phyloP scores from a whole-genome alignment of 805 yeast genomes.

The Phaffomyces thermotolerans region DNA sequence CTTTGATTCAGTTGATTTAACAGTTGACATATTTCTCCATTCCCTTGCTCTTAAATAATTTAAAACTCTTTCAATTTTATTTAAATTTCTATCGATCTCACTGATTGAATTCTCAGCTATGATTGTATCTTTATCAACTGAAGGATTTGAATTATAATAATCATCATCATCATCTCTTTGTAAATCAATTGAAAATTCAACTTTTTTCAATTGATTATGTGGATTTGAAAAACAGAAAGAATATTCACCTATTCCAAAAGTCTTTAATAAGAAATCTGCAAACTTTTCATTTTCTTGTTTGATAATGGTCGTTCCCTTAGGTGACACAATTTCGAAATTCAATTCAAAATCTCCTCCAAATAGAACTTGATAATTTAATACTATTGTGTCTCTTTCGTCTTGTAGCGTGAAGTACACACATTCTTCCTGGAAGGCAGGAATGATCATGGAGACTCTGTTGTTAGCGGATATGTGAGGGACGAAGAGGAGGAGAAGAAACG shows the following conservation, averaged over 20 bases:
- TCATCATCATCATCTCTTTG: conserved; percentile 26
- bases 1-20: conserved; percentile 69
- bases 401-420: conserved; percentile 33
- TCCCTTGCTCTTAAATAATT: conserved; percentile 93
- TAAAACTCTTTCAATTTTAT: conserved; percentile 52
- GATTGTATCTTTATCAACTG: conserved; percentile 41
- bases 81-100: conserved; percentile 52
- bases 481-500: background rate
- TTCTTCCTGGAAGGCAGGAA: conserved; percentile 35
- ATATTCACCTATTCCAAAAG: conserved; percentile 54
- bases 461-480: background rate
- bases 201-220: conserved; percentile 56
- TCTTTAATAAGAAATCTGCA: conserved; percentile 54
- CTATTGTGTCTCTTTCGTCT: conserved; percentile 32
- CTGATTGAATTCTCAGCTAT: conserved; percentile 47
- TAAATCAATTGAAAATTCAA: conserved; percentile 52
- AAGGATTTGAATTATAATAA: conserved; percentile 25
- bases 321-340: conserved; percentile 53
- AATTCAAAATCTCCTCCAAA: conserved; percentile 65
- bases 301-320: conserved; percentile 41
- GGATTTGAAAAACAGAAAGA: conserved; percentile 60
- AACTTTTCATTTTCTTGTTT: conserved; percentile 52
- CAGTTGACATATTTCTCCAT: conserved; percentile 93
- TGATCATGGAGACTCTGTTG: conserved; percentile 16
- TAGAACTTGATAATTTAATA: conserved; percentile 40